Evolutionary conservation across 169 alveolate species (phyloP), one percentile per base, ranked within the genome.

Genomic region (Plasmodium vivax): DNA sequence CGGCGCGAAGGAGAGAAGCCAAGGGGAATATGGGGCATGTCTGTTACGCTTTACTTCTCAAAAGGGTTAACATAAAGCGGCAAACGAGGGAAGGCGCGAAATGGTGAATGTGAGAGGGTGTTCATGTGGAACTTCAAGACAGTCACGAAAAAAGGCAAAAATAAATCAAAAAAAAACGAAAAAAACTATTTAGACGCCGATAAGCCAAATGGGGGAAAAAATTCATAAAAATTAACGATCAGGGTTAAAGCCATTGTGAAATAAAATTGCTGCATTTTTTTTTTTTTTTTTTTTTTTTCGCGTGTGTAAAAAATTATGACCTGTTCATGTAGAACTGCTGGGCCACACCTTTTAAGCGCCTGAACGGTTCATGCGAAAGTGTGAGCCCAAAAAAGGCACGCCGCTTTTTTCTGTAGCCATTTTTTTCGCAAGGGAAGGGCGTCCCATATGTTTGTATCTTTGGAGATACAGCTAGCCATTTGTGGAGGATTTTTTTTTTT

Each of bases 311-410:
- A 82, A 30, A 82, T 51, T 82, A 82, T 82, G 88, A 82, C 88
- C 56, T 82, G 88, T 27, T 41, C 77, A 82, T 82, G 88, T 82
- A 82, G 88, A 82, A 82, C 74, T 82, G 88, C 43, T n/a, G 8
- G 43, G 43, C 74, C 27, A 38, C 84, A 30, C 30, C 32, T 77
- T 14, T 51, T 51, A 14, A 51, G 62, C 23, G 62, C 62, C 62
- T 51, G 62, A 51, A 51, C 62, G 62, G 62, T 51, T 51, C 62
- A 51, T 51, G 62, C 8, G 62, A 14, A 51, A 51, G 23, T 51
- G 62, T 51, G 19, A 19, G 23, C 16, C 62, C 19, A 51, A 51
- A 51, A 51, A 51, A 51, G 62, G 19, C 62, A 51, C 12, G 62
- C 62, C 62, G 62, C 14, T 51, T 51, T 51, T 51, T 51, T 14